These are phyloP conservation scores for Cladorrhinum sp. DNA, from an alignment of 2,329 filamentous ascomycete species.

Conservation along the genomic window DNA sequence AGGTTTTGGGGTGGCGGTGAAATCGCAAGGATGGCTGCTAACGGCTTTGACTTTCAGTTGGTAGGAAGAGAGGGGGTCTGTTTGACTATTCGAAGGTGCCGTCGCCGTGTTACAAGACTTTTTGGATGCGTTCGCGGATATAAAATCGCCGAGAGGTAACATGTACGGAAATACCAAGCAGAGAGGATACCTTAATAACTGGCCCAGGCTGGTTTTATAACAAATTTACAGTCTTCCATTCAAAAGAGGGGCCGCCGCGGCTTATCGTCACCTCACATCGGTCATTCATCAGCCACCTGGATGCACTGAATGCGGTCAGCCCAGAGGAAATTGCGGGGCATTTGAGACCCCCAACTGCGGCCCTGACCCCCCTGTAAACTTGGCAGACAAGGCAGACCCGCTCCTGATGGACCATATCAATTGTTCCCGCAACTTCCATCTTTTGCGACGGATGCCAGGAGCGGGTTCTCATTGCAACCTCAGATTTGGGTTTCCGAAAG, in stretches of 20 bases:
- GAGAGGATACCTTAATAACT: background rate
- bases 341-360: constrained; percentile 1
- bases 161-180: background rate
- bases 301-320: constrained; percentile 4
- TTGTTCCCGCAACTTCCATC: background rate
- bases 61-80: background rate
- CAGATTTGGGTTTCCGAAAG: background rate
- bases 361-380: background rate
- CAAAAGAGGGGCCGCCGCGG: constrained; percentile 1
- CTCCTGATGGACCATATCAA: background rate
- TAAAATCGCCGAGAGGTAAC: background rate
- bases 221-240: constrained; percentile 2
- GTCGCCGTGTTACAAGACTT: background rate
- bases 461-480: background rate
- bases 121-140: background rate
- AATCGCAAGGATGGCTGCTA: background rate
- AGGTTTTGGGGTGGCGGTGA: background rate
- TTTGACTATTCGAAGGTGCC: background rate
- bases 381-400: background rate
- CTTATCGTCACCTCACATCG: constrained; percentile 15
- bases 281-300: constrained; percentile 1
- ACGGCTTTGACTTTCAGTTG: background rate
- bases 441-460: background rate
- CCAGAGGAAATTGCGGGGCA: constrained; percentile 9
- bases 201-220: background rate